Base-by-base conservation (phyloP, 257 asterid genomes). In the Capsicum chinense region DNA sequence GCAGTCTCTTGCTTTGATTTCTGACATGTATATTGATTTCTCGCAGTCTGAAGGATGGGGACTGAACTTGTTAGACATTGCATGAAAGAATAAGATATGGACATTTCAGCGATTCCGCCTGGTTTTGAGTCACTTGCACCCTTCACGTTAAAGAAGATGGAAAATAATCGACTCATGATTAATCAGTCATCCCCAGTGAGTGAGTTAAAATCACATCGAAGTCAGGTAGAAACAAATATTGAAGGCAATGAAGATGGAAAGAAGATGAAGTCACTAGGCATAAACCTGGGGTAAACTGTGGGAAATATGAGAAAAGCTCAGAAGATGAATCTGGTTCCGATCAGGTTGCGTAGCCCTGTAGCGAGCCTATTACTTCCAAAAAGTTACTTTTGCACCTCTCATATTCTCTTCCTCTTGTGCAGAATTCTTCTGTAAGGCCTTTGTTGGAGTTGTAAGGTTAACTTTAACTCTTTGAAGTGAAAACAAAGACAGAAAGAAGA, bases 91-190 rank as follows among this genome's bases (percentile, higher is more conserved):
- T 97, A 96, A 83, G 89, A 88, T 88, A 90, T 94, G 94, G 95
- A 93, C 54, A 87, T 90, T 44, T 83, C 97, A 73, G 83, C 95
- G 70, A 92, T 95, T 82, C 99, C 99, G 26, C 98, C 99, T 71
- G 98, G 98, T 80, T 97, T 97, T 80, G 99, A 97, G 93, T 89
- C 98, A 80, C 89, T 95, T 86, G 91, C 86, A 54, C 92, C 97
- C 83, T 91, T 92, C 88, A 87, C 92, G 86, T 80, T 92, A 69
- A 92, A 92, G 88, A 93, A 87, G 90, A 89, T 88, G 71, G 92
- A 89, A 64, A 87, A 80, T 81, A 85, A 88, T 76, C 90, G 81
- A 85, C 86, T 78, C 56, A 87, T 67, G 80, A 56, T 69, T 64
- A 84, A 73, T 82, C 85, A 63, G 83, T 87, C 92, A 11, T 81